Percentiles rank a stretch among this genome's conserved stretches.
Evolutionary conservation across 2,329 filamentous ascomycete species (phyloP).

Genomic region (Trichoderma citrinoviride): DNA sequence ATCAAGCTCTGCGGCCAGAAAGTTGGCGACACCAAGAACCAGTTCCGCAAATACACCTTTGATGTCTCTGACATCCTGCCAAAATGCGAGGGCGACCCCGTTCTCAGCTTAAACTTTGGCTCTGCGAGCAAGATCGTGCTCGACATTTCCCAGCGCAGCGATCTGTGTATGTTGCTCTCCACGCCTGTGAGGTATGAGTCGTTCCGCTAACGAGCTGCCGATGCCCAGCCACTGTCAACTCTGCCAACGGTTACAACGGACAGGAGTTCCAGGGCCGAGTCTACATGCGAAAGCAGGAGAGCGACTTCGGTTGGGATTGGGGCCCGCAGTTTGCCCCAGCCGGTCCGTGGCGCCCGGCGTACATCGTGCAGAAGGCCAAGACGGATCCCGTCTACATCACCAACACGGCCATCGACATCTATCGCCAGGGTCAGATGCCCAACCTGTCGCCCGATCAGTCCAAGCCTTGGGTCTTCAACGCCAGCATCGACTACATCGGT

Average conservation of each 20-base stretch:
- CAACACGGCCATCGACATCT: conserved; percentile 53
- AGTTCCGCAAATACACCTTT: conserved; percentile 61
- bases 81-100: conserved; percentile 10
- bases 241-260: conserved; percentile 7
- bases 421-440: conserved; percentile 57
- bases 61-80: conserved; percentile 49
- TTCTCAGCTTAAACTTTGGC: conserved; percentile 26
- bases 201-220: not conserved
- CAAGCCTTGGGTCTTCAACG: conserved; percentile 59
- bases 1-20: conserved; percentile 53
- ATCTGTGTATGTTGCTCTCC: not conserved
- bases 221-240: not conserved
- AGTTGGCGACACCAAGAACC: conserved; percentile 58
- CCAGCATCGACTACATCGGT: conserved; percentile 57
- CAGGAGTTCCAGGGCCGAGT: conserved; percentile 24
- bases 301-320: conserved; percentile 65
- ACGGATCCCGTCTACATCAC: conserved; percentile 35
- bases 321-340: conserved; percentile 58
- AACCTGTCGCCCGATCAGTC: conserved; percentile 55
- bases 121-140: conserved; percentile 23
- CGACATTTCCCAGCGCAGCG: conserved; percentile 2
- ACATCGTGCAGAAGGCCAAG: conserved; percentile 49
- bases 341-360: conserved; percentile 60
- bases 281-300: conserved; percentile 57
- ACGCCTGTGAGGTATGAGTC: not conserved